Evolutionary conservation across 345 rosid species (phyloP).

Genomic region (Iberis pinnata): DNA sequence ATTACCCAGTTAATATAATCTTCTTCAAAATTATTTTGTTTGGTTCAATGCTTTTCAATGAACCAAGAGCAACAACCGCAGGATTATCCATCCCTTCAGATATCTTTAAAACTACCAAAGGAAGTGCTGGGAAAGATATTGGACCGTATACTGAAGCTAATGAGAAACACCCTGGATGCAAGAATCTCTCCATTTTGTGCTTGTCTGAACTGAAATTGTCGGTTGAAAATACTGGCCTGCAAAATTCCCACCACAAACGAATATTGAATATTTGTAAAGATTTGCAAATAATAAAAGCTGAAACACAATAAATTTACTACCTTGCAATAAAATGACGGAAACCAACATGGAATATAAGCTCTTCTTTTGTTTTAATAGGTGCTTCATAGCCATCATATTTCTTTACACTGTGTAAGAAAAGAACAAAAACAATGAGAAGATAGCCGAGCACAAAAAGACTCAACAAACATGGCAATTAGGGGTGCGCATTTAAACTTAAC

Average conservation of each 20-base stretch:
- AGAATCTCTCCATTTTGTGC: slow-evolving; percentile 96
- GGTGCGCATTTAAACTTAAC: too few species aligned
- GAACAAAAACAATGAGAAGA: slow-evolving; percentile 10
- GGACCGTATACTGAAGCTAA: slow-evolving; percentile 85
- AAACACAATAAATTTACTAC: slow-evolving; percentile 29
- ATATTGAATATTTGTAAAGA: too few species aligned
- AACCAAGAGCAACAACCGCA: slow-evolving; percentile 79
- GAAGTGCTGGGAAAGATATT: slow-evolving; percentile 75
- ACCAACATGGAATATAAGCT: slow-evolving; percentile 83
- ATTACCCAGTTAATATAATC: slow-evolving; percentile 91
- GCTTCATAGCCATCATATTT: slow-evolving; percentile 65
- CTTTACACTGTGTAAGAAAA: slow-evolving; percentile 50
- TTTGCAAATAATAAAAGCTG: slow-evolving; percentile 12
- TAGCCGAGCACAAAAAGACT: slow-evolving; percentile 3
- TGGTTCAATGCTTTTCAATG: slow-evolving; percentile 74
- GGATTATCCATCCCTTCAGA: slow-evolving; percentile 41
- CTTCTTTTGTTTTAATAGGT: slow-evolving; percentile 89
- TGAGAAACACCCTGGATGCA: slow-evolving; percentile 71
- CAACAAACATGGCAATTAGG: too few species aligned
- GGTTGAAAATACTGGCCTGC: slow-evolving; percentile 83
- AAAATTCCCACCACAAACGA: too few species aligned
- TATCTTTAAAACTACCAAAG: slow-evolving; percentile 66
- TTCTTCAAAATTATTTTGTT: slow-evolving; percentile 76
- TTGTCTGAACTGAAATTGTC: slow-evolving; percentile 74
- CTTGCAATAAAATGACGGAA: slow-evolving; percentile 90